Evolutionary conservation across 805 yeast genomes (phyloP).

Genomic region (Kluyveromyces wickerhamii): DNA sequence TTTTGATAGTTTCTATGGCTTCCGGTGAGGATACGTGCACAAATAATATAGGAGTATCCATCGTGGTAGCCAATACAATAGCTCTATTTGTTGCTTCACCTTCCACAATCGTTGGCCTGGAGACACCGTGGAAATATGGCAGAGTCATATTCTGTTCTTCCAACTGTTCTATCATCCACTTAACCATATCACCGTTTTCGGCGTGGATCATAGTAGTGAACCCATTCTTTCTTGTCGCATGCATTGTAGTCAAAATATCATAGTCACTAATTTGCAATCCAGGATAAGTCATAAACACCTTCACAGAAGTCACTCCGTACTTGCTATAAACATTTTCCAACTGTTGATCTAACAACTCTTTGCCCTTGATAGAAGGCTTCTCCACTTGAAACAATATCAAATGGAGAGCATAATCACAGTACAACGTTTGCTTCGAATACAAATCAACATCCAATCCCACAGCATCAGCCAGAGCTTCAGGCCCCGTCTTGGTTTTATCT

Average conservation of each 20-base stretch:
- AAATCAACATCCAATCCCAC: slow-evolving; percentile 23
- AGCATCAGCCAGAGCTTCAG: slow-evolving; percentile 27
- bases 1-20: slow-evolving; percentile 35
- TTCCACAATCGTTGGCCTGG: slow-evolving; percentile 39
- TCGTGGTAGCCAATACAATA: slow-evolving; percentile 35
- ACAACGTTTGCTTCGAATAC: slow-evolving; percentile 12
- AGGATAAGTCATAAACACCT: slow-evolving; percentile 41
- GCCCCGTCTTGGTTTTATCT: slow-evolving; percentile 27
- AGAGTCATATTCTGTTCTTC: slow-evolving; percentile 32
- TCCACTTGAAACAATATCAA: slow-evolving; percentile 34
- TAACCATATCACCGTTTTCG: slow-evolving; percentile 42
- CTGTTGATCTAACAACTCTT: slow-evolving; percentile 21
- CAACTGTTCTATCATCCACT: slow-evolving; percentile 34
- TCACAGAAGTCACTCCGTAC: slow-evolving; percentile 35
- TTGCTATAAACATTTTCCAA: slow-evolving; percentile 30
- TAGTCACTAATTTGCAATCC: slow-evolving; percentile 35
- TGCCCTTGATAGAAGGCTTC: slow-evolving; percentile 11
- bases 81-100: slow-evolving; percentile 45
- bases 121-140: slow-evolving; percentile 39
- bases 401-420: slow-evolving; percentile 45
- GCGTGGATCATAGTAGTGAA: slow-evolving; percentile 46
- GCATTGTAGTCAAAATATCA: slow-evolving; percentile 33
- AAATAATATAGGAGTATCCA: slow-evolving; percentile 39
- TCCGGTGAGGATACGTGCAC: slow-evolving; percentile 42
- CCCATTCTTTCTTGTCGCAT: slow-evolving; percentile 33